Evolutionary conservation across 768 basidiomycete species (phyloP).

Genomic region (Dictyophora rubrovolvata): DNA sequence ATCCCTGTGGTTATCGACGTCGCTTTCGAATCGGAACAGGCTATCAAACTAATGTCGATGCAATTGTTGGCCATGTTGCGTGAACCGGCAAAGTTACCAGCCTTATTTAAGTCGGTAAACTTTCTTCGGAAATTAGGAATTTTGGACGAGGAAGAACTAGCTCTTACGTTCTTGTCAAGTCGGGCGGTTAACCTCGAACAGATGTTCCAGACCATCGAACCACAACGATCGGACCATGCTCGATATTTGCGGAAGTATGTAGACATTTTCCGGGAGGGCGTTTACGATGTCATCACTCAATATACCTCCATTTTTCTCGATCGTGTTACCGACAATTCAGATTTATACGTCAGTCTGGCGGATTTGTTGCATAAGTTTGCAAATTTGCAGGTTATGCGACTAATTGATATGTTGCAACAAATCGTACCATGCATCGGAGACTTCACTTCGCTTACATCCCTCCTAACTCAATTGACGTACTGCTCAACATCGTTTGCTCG

Average conservation of each 20-base stretch:
- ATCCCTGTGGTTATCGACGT: conserved; percentile 50
- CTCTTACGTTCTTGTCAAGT: conserved; percentile 73
- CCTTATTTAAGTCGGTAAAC: conserved; percentile 80
- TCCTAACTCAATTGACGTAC: conserved; percentile 89
- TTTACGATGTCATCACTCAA: conserved; percentile 86
- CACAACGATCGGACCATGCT: conserved; percentile 44
- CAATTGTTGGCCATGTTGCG: conserved; percentile 71
- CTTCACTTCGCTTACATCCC: conserved; percentile 60
- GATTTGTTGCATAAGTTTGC: conserved; percentile 5
- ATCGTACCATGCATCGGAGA: conserved; percentile 52
- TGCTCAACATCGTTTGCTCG: conserved; percentile 86
- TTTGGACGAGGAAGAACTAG: conserved; percentile 64
- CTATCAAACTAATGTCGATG: conserved; percentile 61
- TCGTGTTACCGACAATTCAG: conserved; percentile 26
- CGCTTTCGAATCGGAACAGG: conserved; percentile 55
- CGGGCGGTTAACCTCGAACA: conserved; percentile 53
- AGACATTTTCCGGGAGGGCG: conserved; percentile 85
- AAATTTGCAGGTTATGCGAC: conserved; percentile 15
- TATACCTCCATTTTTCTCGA: conserved; percentile 86
- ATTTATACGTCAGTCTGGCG: conserved; percentile 10
- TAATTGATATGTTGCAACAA: conserved; percentile 55
- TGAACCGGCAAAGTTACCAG: conserved; percentile 81
- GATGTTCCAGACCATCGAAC: conserved; percentile 43
- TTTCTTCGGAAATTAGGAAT: conserved; percentile 80
- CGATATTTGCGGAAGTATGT: conserved; percentile 79